These are phyloP conservation scores for Fusarium robinianum DNA, from an alignment of 2,329 filamentous ascomycete species.

Conservation along the genomic window DNA sequence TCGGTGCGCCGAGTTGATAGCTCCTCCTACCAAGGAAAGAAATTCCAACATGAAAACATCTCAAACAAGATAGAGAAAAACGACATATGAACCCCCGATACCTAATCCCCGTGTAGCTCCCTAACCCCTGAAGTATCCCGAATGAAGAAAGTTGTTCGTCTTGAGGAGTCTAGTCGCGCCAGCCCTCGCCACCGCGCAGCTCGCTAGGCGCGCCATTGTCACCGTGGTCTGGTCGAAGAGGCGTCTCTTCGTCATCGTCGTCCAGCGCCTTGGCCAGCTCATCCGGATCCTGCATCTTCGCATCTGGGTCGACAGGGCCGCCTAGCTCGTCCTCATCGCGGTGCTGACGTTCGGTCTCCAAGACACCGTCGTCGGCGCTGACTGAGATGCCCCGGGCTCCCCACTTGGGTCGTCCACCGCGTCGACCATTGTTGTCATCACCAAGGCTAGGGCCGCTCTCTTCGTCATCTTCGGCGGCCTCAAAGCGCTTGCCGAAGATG, in stretches of 20 bases:
- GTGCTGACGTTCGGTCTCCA: conserved; percentile 54
- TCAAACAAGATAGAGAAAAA: conserved; percentile 30
- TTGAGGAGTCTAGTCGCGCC: conserved; percentile 43
- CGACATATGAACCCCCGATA: too few relatives aligned
- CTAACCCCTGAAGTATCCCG: conserved; percentile 7
- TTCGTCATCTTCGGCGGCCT: conserved; percentile 62
- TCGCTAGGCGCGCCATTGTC: conserved; percentile 43
- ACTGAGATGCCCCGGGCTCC: conserved; percentile 68
- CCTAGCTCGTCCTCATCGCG: conserved; percentile 53
- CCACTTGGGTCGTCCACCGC: conserved; percentile 58
- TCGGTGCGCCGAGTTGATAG: too few relatives aligned
- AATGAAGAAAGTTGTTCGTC: conserved; percentile 3
- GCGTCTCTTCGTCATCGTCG: conserved; percentile 55
- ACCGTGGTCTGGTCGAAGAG: conserved; percentile 35
- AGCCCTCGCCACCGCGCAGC: conserved; percentile 53
- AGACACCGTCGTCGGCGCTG: conserved; percentile 65
- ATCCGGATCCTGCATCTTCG: conserved; percentile 69
- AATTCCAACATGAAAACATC: too few relatives aligned
- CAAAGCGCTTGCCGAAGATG: conserved; percentile 68
- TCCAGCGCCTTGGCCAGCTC: conserved; percentile 64
- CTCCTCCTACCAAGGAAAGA: conserved; percentile 16
- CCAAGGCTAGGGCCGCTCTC: conserved; percentile 59
- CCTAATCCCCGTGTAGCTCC: conserved; percentile 7
- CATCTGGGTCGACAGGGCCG: conserved; percentile 60
- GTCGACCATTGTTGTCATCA: conserved; percentile 36